Base-by-base conservation (phyloP, 192 early-diverging fungal species). In the Physocladia obscura region DNA sequence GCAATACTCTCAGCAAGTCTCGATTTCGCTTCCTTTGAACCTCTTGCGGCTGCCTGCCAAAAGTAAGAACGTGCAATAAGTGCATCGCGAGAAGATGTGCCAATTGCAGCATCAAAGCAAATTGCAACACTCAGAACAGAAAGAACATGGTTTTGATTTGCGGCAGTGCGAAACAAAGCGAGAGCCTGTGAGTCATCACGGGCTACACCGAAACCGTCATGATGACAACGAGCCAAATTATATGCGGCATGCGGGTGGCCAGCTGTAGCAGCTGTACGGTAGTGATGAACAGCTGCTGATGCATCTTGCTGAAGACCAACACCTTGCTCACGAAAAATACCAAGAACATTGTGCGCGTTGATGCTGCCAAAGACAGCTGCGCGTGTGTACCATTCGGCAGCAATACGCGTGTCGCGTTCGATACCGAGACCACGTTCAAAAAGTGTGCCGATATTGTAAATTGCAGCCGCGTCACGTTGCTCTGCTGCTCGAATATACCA, bases 81-180 rank as follows among this genome's bases (percentile, higher is more conserved):
- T 34, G 70, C 59, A n/a, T 77, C 72, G 61, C 79, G 81, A 50
- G 88, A 75, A 21, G 76, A 76, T 4, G 86, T 67, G 19, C 92
- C 92, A 4, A 93, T 76, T 13, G 91, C 92, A 59, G 86, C 86
- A 73, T 94, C 92, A 73, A 86, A 81, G 55, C 88, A 90, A 57
- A 92, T 88, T 3, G 85, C 93, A 26, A 91, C 77, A 35, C 80
- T 91, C n/a, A 82, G 72, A 38, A 79, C 67, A 6, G 79, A 75
- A 13, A 79, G 22, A 17, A 73, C 35, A 49, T 85, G 78, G 17
- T 73, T 70, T 60, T 87, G 85, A 30, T 62, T 51, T 2, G 83
- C 74, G 5, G 78, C 79, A 52, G 69, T 71, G 15, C 40, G 24
- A 57, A 83, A 86, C 79, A 79, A 86, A 52, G 37, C 39, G 13